Conservation (phyloP, 768 basidiomycete species). For the Lactarius vividus region DNA sequence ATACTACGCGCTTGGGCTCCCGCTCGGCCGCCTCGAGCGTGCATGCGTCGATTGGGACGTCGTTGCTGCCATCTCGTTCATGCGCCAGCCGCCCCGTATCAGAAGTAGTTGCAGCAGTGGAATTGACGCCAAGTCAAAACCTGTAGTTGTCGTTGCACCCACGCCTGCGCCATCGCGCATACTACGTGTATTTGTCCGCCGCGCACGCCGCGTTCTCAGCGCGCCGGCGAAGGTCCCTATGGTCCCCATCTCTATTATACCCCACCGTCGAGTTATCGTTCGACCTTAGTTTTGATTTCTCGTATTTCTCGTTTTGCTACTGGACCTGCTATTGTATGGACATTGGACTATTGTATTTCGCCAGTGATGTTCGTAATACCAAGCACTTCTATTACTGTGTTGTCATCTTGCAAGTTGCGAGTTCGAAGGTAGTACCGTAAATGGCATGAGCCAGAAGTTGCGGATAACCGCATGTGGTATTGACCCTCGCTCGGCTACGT, state of each 20-base stretch:
- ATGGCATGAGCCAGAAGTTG: too few species aligned
- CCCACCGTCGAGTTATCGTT: constrained; percentile 1
- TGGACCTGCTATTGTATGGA: neutral
- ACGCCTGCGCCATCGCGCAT: constrained; percentile 1
- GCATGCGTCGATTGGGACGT: constrained; percentile 15
- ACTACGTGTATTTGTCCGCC: constrained; percentile 11
- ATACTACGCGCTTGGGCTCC: constrained; percentile 9
- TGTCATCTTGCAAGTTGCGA: too few species aligned
- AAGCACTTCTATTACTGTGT: too few species aligned
- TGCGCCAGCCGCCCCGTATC: neutral
- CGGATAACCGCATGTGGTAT: too few species aligned
- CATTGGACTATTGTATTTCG: neutral
- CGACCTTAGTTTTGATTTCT: neutral
- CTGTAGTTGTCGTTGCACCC: neutral
- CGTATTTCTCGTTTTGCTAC: constrained; percentile 1
- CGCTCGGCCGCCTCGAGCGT: constrained; percentile 5
- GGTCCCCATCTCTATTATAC: neutral
- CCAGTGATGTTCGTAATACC: neutral
- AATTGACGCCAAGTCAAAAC: neutral
- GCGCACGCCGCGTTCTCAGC: constrained; percentile 3
- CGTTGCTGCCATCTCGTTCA: constrained; percentile 5
- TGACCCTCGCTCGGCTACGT: too few species aligned
- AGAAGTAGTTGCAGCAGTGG: neutral
- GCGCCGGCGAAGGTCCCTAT: constrained; percentile 3
- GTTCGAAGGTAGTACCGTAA: too few species aligned